phyloP scores from a whole-genome alignment of 805 yeast genomes.

The Diddensiella caesifluorescens region DNA sequence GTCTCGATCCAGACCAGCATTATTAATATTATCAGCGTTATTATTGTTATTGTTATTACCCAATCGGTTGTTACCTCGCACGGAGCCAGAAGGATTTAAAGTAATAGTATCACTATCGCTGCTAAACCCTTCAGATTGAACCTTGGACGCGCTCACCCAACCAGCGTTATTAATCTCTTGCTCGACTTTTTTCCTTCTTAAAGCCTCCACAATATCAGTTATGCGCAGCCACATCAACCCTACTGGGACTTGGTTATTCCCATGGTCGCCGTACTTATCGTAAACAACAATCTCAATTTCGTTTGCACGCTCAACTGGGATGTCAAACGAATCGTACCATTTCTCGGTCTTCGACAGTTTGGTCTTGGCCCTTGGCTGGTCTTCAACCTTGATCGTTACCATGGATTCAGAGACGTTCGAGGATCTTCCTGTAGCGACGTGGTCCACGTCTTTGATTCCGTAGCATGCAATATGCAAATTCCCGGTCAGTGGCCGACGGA shows the following conservation, averaged over 20 bases:
- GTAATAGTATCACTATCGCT: conserved; percentile 4
- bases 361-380: conserved; percentile 73
- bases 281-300: conserved; percentile 86
- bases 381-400: conserved; percentile 80
- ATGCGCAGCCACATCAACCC: conserved; percentile 88
- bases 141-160: conserved; percentile 72
- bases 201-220: conserved; percentile 89
- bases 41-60: not conserved
- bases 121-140: conserved; percentile 23
- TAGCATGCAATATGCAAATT: conserved; percentile 64
- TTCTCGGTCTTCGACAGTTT: conserved; percentile 69
- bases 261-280: conserved; percentile 63
- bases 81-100: conserved; percentile 9
- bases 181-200: conserved; percentile 82
- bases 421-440: conserved; percentile 77
- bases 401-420: conserved; percentile 74
- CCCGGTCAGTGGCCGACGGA: conserved; percentile 83
- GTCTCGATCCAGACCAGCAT: not conserved
- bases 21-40: conserved; percentile 1
- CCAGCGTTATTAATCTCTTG: conserved; percentile 66
- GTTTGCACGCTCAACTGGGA: conserved; percentile 83
- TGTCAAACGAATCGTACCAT: conserved; percentile 77
- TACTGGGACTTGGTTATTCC: conserved; percentile 83
- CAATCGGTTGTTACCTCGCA: conserved; percentile 7
- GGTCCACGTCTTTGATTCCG: conserved; percentile 85